phyloP scores from a whole-genome alignment of 805 yeast species.

The Candida schatavii region DNA sequence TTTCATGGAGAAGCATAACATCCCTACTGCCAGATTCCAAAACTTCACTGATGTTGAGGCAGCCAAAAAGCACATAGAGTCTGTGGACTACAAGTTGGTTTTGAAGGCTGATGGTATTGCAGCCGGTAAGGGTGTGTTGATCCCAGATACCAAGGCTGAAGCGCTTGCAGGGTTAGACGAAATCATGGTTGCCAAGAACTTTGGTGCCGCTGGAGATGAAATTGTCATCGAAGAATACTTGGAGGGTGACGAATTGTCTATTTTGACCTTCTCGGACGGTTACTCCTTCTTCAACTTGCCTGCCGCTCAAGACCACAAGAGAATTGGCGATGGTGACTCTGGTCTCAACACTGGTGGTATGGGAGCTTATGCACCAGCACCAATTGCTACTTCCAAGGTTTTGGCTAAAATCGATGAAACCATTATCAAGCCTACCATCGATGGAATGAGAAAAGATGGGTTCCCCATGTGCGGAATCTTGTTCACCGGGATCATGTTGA shows the following conservation, averaged over 20 bases:
- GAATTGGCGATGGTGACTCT: slow-evolving; percentile 87
- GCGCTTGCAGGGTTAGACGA: slow-evolving; percentile 80
- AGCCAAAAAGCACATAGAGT: slow-evolving; percentile 69
- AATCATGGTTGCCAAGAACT: slow-evolving; percentile 85
- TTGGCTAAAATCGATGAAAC: slow-evolving; percentile 65
- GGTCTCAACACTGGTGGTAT: slow-evolving; percentile 99
- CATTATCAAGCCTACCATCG: slow-evolving; percentile 88
- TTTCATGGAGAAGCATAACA: slow-evolving; percentile 86
- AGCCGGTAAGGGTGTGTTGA: slow-evolving; percentile 97
- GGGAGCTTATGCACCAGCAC: slow-evolving; percentile 99
- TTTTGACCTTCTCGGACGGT: slow-evolving; percentile 90
- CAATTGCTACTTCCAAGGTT: slow-evolving; percentile 79
- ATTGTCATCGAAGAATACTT: slow-evolving; percentile 94
- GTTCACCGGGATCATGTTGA: slow-evolving; percentile 92
- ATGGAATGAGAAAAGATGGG: slow-evolving; percentile 94
- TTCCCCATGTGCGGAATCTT: slow-evolving; percentile 93
- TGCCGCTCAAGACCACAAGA: slow-evolving; percentile 97
- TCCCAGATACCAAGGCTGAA: slow-evolving; percentile 81
- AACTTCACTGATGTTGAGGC: slow-evolving; percentile 75
- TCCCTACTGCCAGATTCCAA: slow-evolving; percentile 91
- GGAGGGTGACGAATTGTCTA: slow-evolving; percentile 95
- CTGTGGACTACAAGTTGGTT: slow-evolving; percentile 73
- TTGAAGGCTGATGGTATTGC: slow-evolving; percentile 98
- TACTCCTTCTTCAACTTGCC: slow-evolving; percentile 88
- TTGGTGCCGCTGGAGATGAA: slow-evolving; percentile 89